Base-by-base conservation (phyloP, 257 asterid species). In the Fraxinus excelsior region DNA sequence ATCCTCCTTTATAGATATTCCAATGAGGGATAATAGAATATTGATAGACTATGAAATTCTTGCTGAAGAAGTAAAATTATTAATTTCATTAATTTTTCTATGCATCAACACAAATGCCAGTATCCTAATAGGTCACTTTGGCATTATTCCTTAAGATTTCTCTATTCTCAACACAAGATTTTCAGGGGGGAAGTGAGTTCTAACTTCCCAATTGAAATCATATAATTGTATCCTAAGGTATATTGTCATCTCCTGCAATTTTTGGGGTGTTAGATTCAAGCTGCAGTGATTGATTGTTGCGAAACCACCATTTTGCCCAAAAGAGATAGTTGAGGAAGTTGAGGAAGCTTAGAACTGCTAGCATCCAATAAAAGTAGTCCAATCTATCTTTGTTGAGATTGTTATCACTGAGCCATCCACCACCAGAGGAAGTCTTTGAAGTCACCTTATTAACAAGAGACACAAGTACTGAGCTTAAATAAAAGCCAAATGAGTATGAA, bases 401-500 rank as follows among this genome's bases (percentile, higher is more conserved):
- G 9, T 88, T 93, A 46, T 90, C 85, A 35, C 87, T 78, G 0
- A 92, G 84, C 98, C 99, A 95, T 1, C 99, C 99, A 7, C 74
- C 82, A 21, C 74, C 68, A 1, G 81, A 67, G 0, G 80, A 67
- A 10, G 72, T 69, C 18, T 21, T 29, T 0, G 81, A 69, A 35
- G 94, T 91, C 44, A 89, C 84, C 86, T 83, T 86, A 58, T 95
- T 89, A 70, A 91, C 97, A 4, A 93, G 40, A 38, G 96, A 87
- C 35, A 95, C 99, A 0, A 95, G 90, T 13, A 91, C 78, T 0
- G 99, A 92, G 86, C 99, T 95, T 0, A 91, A 44, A 38, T 83
- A 95, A 81, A 92, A 95, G 0, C 99, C 98, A 38, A 93, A 91
- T 0, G 99, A 90, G 74, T 91, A 95, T 0, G 99, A 95, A 76